These are phyloP conservation scores for Talaromyces sp. DNA, from an alignment of 2,329 filamentous ascomycete species.

Conservation along the genomic window DNA sequence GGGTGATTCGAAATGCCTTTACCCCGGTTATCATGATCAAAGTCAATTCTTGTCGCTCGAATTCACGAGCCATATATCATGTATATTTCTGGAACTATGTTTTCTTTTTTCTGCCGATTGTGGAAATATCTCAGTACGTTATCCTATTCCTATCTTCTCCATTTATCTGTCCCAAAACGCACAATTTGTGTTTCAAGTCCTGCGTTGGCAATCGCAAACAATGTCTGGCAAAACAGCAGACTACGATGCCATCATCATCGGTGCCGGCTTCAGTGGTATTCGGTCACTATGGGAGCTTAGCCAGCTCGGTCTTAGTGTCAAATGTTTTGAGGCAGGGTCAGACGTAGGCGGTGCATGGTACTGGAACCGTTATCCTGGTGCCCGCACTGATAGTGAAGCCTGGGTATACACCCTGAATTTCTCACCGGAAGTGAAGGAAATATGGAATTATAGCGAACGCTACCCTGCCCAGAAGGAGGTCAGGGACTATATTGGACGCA, in stretches of 20 bases:
- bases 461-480: conserved; percentile 21
- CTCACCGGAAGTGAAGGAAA: background rate
- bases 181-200: too few species aligned
- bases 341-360: conserved; percentile 39
- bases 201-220: too few species aligned
- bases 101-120: too few species aligned
- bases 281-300: background rate
- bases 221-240: too few species aligned
- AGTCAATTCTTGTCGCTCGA: too few species aligned
- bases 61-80: too few species aligned
- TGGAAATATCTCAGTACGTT: too few species aligned
- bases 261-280: background rate
- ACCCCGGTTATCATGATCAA: too few species aligned
- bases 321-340: background rate
- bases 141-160: too few species aligned
- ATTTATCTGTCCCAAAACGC: too few species aligned
- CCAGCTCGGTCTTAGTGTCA: background rate
- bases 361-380: conserved; percentile 45
- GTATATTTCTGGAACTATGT: too few species aligned
- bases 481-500: conserved; percentile 22
- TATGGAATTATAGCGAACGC: background rate
- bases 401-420: background rate
- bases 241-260: background rate
- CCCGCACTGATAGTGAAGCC: conserved; percentile 42
- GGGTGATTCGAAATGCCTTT: too few species aligned